Percentiles rank a stretch among this genome's conserved stretches.
phyloP scores from a whole-genome alignment of 371 early-diverging fungal species.

The Nematocida sp. region DNA sequence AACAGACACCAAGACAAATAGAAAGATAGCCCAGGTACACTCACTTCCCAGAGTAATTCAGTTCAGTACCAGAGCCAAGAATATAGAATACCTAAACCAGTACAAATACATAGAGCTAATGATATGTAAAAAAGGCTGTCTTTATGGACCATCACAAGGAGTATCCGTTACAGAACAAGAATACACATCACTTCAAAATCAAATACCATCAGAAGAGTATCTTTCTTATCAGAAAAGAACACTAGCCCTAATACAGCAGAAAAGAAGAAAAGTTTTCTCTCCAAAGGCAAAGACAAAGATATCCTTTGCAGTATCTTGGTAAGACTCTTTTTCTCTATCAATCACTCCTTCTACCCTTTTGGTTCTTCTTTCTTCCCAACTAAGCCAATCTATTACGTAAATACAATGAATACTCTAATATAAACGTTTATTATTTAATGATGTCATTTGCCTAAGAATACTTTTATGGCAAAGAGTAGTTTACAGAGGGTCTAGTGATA shows the following conservation, averaged over 20 bases:
- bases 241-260: too few relatives aligned
- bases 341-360: too few relatives aligned
- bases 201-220: neutral
- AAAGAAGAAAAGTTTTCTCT: too few relatives aligned
- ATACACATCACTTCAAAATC: neutral
- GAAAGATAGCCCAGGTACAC: conserved; percentile 15
- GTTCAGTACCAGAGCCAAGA: conserved; percentile 21
- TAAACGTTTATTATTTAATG: neutral
- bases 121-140: conserved; percentile 33
- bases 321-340: too few relatives aligned
- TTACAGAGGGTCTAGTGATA: conserved; percentile 2
- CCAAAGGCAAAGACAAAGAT: neutral
- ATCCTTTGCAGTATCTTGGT: neutral
- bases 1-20: neutral
- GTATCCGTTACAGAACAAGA: neutral
- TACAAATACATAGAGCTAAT: conserved; percentile 38
- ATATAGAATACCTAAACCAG: neutral
- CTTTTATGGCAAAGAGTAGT: neutral
- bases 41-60: conserved; percentile 32
- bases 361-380: too few relatives aligned
- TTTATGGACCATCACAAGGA: conserved; percentile 43
- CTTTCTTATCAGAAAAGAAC: neutral
- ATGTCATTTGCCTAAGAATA: neutral
- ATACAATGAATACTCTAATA: neutral
- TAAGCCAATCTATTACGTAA: too few relatives aligned